These are phyloP conservation scores for Pisolithus orientalis DNA, from an alignment of 768 basidiomycete species.

Conservation along the genomic window DNA sequence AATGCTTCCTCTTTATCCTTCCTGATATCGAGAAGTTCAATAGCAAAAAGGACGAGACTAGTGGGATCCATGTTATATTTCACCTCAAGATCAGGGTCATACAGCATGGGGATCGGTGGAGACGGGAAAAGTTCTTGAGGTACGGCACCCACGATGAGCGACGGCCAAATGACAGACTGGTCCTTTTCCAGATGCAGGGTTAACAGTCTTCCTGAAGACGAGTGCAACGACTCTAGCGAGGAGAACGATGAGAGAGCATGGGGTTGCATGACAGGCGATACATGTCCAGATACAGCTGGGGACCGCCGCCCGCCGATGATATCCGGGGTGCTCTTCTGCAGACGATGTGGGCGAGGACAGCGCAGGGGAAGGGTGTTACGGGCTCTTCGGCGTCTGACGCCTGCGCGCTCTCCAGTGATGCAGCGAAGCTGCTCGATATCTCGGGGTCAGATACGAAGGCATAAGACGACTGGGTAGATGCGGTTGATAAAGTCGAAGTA, in stretches of 20 bases:
- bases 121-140: conserved; percentile 54
- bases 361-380: conserved; percentile 47
- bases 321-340: conserved; percentile 42
- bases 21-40: conserved; percentile 70
- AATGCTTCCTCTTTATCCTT: conserved; percentile 74
- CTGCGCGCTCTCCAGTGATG: conserved; percentile 69
- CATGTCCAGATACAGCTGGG: conserved; percentile 43
- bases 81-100: conserved; percentile 45
- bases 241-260: conserved; percentile 67
- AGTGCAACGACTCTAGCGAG: conserved; percentile 66
- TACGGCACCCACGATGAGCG: conserved; percentile 67
- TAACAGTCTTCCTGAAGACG: conserved; percentile 57
- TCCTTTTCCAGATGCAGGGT: conserved; percentile 80
- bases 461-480: conserved; percentile 75
- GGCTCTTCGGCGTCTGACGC: conserved; percentile 68
- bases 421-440: conserved; percentile 79
- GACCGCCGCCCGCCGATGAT: conserved; percentile 9
- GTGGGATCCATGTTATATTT: conserved; percentile 85
- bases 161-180: conserved; percentile 77
- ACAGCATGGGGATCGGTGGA: conserved; percentile 45
- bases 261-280: conserved; percentile 50
- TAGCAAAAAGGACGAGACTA: conserved; percentile 63
- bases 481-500: conserved; percentile 65
- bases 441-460: conserved; percentile 81
- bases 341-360: conserved; percentile 58